These are phyloP conservation scores for Trametes polyzona DNA, from an alignment of 1,284 basidiomycete species.

Conservation along the genomic window DNA sequence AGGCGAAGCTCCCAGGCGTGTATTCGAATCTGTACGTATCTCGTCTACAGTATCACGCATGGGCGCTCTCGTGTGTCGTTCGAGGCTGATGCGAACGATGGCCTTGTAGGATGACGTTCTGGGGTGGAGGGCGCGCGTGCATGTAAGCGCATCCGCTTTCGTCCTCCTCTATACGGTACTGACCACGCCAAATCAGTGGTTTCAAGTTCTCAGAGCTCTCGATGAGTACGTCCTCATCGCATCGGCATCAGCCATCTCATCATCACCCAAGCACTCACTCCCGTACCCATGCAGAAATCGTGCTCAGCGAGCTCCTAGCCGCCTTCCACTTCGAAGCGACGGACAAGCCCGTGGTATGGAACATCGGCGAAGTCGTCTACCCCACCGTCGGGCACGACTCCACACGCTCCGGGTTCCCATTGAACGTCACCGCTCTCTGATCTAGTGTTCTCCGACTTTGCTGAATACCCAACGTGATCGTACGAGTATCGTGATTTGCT, in stretches of 20 bases:
- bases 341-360: conserved; percentile 24
- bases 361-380: conserved; percentile 21
- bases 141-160: conserved; percentile 26
- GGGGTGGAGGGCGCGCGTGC: conserved; percentile 37
- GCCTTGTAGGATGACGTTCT: conserved; percentile 36
- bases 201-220: conserved; percentile 25
- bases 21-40: conserved; percentile 16
- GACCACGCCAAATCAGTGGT: conserved; percentile 11
- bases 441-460: background rate
- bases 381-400: conserved; percentile 19
- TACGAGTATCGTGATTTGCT: background rate
- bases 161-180: background rate
- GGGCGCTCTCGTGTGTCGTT: background rate
- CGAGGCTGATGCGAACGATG: background rate
- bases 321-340: conserved; percentile 22
- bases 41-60: too few relatives aligned
- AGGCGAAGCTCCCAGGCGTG: conserved; percentile 20
- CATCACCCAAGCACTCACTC: conserved; percentile 14
- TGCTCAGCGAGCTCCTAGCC: conserved; percentile 22
- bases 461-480: background rate
- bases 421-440: background rate
- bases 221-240: conserved; percentile 26
- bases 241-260: background rate
- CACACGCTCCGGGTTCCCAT: background rate
- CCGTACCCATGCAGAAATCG: conserved; percentile 7